Conservation (phyloP, 2,329 filamentous ascomycete species). For the Sporothrix dimorphospora region DNA sequence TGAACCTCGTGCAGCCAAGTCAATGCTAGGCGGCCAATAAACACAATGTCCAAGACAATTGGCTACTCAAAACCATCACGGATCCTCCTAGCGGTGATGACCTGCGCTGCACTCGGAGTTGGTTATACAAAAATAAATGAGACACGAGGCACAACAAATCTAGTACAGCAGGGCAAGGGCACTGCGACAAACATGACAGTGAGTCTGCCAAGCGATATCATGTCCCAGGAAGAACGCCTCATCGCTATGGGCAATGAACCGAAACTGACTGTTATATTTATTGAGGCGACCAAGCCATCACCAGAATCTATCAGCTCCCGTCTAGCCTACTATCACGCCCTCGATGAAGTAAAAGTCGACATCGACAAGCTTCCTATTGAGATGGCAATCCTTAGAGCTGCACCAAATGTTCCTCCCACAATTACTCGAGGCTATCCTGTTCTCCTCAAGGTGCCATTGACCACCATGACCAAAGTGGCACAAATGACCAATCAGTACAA, state of each 20-base stretch:
- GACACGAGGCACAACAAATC: background rate
- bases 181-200: background rate
- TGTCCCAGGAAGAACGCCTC: background rate
- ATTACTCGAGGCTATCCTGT: background rate
- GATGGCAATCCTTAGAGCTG: background rate
- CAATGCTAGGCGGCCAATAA: background rate
- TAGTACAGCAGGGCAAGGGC: slow-evolving; percentile 5
- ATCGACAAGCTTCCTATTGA: background rate
- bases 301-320: background rate
- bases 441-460: background rate
- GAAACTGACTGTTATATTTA: background rate
- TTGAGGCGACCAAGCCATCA: background rate
- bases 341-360: slow-evolving; percentile 1
- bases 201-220: background rate
- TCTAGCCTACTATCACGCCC: background rate
- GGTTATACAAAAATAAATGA: background rate
- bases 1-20: background rate
- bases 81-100: background rate
- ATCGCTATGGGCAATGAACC: background rate
- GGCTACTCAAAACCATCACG: background rate
- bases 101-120: background rate
- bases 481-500: slow-evolving; percentile 5
- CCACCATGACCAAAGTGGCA: slow-evolving; percentile 3
- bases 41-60: slow-evolving; percentile 3
- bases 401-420: background rate